A percentile compares a stretch with the other conserved stretches of the same genome.
These are phyloP conservation scores for Monosporascus ibericus DNA, from an alignment of 2,329 filamentous ascomycete species.

Conservation along the genomic window DNA sequence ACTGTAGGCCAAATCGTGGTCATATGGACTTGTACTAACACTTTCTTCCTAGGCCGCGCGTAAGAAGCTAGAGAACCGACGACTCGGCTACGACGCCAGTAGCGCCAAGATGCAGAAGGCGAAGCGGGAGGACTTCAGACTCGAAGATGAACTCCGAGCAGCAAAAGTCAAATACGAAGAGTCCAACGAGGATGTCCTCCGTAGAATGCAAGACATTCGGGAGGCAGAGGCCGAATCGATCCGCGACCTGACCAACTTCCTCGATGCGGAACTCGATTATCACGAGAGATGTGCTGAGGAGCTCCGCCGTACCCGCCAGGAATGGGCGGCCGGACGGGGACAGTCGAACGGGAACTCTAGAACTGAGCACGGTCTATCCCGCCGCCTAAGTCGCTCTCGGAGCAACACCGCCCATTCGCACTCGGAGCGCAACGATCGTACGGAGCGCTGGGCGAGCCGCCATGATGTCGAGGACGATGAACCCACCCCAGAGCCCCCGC, in stretches of 20 bases:
- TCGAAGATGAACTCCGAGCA: slow-evolving; percentile 85
- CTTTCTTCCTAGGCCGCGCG: slow-evolving; percentile 51
- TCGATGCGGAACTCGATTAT: slow-evolving; percentile 86
- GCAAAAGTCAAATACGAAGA: slow-evolving; percentile 97
- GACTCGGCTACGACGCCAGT: slow-evolving; percentile 86
- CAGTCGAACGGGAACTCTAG: slow-evolving; percentile 11
- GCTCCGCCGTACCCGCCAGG: slow-evolving; percentile 50
- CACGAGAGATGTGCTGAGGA: slow-evolving; percentile 88
- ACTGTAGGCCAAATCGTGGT: too few species aligned
- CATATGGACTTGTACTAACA: slow-evolving; percentile 6
- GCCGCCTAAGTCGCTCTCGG: slow-evolving; percentile 30
- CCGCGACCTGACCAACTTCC: slow-evolving; percentile 69
- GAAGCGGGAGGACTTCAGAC: slow-evolving; percentile 86
- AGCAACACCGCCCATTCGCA: slow-evolving; percentile 44
- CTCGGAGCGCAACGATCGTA: slow-evolving; percentile 32
- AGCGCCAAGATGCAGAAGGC: slow-evolving; percentile 87
- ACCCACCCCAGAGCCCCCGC: slow-evolving; percentile 30
- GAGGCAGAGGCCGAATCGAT: slow-evolving; percentile 83
- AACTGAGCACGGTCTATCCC: slow-evolving; percentile 18
- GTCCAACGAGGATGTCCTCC: slow-evolving; percentile 81
- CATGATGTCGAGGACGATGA: slow-evolving; percentile 28
- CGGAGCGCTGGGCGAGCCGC: slow-evolving; percentile 22
- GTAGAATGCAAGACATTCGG: slow-evolving; percentile 94
- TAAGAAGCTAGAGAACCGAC: slow-evolving; percentile 88
- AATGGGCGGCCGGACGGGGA: slow-evolving; percentile 32